Percentiles rank a stretch among this genome's conserved stretches.
These are phyloP conservation scores for Gossypium longicalyx DNA, from an alignment of 345 rosid species.

Conservation along the genomic window DNA sequence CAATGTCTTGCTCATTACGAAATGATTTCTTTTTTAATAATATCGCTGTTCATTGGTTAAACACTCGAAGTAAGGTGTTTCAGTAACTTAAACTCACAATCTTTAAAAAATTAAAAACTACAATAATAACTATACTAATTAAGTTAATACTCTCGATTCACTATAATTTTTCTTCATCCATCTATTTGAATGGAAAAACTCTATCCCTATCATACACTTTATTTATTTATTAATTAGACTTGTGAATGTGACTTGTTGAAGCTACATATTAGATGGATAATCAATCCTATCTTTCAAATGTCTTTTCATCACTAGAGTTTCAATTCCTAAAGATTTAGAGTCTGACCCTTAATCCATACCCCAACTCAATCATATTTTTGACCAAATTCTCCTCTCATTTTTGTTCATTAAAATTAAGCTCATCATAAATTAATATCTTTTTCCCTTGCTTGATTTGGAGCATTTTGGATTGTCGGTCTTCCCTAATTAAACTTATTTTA, in stretches of 20 bases:
- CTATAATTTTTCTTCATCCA: too few species aligned
- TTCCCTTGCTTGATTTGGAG: not conserved
- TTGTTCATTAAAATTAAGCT: not conserved
- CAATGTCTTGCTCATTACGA: too few species aligned
- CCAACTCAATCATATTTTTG: not conserved
- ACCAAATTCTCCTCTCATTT: slow-evolving; percentile 2
- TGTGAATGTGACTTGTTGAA: not conserved
- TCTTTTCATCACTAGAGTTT: slow-evolving; percentile 13
- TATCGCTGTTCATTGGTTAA: accelerated
- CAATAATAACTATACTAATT: too few species aligned
- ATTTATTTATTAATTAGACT: not conserved
- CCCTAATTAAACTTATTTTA: not conserved
- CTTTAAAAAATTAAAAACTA: too few species aligned
- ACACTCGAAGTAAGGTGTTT: too few species aligned
- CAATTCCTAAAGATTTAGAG: slow-evolving; percentile 14
- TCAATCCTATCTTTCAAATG: not conserved
- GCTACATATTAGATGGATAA: not conserved
- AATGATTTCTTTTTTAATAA: too few species aligned
- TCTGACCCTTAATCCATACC: slow-evolving; percentile 11
- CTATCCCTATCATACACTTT: not conserved
- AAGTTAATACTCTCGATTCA: too few species aligned
- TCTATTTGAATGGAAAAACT: too few species aligned
- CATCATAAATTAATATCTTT: not conserved
- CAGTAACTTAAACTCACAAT: too few species aligned
- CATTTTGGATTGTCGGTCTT: not conserved